Evolutionary conservation across 805 yeast genomes (phyloP), one percentile per base, ranked within the genome.

Genomic region (Suhomyces emberorum): DNA sequence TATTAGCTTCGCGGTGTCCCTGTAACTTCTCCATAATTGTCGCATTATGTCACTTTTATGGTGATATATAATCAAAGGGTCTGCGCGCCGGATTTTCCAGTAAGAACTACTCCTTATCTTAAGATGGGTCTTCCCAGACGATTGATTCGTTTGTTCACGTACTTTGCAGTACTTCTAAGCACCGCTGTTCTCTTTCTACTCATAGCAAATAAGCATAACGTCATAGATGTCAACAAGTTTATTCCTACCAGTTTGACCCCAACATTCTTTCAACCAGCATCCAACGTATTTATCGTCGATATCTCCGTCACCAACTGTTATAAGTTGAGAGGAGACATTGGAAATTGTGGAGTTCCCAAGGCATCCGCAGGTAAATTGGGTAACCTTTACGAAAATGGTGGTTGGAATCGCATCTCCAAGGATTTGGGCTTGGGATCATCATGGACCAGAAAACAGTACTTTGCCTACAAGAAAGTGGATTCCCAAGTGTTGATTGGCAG

Each of bases 361-460:
- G 32, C 41, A 6, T 17, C 29, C 2, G 51, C 51, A 5, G 66
- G 65, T 10, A 45, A 43, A 7, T 35, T 43, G 24, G 61, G 62
- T 53, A 59, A 63, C 11, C 18, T 47, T 10, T 37, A 39, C 11
- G 35, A 27, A 2, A 30, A 34, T 17, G 57, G 57, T 6, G 60
- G 59, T 9, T 76, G 79, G 79, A 36, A 43, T 24, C 56, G 59
- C 33, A 42, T 74, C 17, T 65, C 66, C 15, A 76, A 76, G 44
- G 81, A 77, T 48, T 57, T 78, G 25, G 48, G 51, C 12, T 59
- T 77, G 37, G 69, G 70, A 4, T 45, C 52, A 15, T 59, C 70
- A 4, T 75, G 78, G 78, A 44, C 63, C 23, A 49, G 54, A 32
- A 57, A 58, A 32, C 64, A 67, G 26, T 76, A 48, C 48, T 45